A percentile compares a stretch with the other conserved stretches of the same genome.
phyloP scores from a whole-genome alignment of 2,329 filamentous ascomycete genomes.

The Xylaria sp. region DNA sequence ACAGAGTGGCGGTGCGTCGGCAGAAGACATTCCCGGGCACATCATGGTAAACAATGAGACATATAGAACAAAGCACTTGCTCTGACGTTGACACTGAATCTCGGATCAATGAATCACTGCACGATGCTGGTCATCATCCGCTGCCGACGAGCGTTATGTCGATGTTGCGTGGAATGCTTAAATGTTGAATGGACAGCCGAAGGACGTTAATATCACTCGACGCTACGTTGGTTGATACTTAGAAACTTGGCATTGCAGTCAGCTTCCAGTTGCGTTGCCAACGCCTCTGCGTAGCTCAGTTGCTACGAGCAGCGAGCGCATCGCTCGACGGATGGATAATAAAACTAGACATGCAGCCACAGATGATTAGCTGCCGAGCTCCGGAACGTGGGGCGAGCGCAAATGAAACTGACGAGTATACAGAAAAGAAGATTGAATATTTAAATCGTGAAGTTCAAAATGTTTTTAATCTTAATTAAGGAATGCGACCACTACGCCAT shows the following conservation, averaged over 20 bases:
- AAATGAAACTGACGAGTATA: not conserved
- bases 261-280: not conserved
- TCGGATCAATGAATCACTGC: not conserved
- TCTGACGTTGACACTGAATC: not conserved
- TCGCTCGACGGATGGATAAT: not conserved
- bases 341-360: not conserved
- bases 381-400: constrained; percentile 7
- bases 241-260: not conserved
- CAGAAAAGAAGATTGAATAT: constrained; percentile 1
- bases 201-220: constrained; percentile 14
- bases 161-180: not conserved
- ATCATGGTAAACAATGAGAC: not conserved
- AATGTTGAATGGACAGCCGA: constrained; percentile 1
- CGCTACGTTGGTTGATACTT: not conserved
- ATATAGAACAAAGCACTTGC: no score
- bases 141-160: not conserved
- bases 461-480: not conserved
- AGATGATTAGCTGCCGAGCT: constrained; percentile 9
- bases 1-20: constrained; percentile 14
- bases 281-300: not conserved
- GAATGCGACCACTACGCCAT: not conserved
- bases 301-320: not conserved
- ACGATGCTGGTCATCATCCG: not conserved
- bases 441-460: not conserved
- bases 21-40: constrained; percentile 7